Evolutionary conservation across 164 flowering plant genomes (phyloP).

Genomic region (Sedum album): DNA sequence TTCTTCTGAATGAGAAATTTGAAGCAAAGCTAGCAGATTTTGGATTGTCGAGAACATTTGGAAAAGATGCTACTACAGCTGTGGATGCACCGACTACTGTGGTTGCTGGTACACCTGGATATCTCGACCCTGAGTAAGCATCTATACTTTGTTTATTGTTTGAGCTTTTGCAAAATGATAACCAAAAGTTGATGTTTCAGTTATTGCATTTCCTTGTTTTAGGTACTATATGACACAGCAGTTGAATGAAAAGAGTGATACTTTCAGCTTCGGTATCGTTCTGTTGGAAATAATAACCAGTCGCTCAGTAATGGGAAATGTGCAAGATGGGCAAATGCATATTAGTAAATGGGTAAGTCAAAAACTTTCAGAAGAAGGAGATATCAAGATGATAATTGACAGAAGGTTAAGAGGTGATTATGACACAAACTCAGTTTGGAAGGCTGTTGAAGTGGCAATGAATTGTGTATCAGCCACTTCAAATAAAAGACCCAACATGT

Average conservation of each 20-base stretch:
- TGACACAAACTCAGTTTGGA: slow-evolving; percentile 22
- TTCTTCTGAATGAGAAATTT: background rate
- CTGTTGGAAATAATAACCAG: slow-evolving; percentile 17
- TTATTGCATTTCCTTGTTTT: slow-evolving; percentile 4
- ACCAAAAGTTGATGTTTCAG: background rate
- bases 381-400: slow-evolving; percentile 22
- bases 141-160: background rate
- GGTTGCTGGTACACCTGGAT: slow-evolving; percentile 24
- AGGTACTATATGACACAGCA: slow-evolving; percentile 11
- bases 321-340: slow-evolving; percentile 4
- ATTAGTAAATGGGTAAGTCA: slow-evolving; percentile 22
- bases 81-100: background rate
- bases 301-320: slow-evolving; percentile 6
- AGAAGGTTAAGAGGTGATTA: slow-evolving; percentile 21
- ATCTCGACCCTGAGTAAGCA: slow-evolving; percentile 30
- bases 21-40: slow-evolving; percentile 9
- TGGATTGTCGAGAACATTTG: background rate
- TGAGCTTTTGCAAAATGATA: background rate
- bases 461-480: slow-evolving; percentile 19
- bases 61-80: background rate
- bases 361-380: slow-evolving; percentile 14
- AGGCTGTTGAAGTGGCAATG: slow-evolving; percentile 33
- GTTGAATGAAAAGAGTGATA: slow-evolving; percentile 17
- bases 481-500: slow-evolving; percentile 27
- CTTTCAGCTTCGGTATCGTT: slow-evolving; percentile 20